These are phyloP conservation scores for Pluteus cervinus DNA, from an alignment of 768 basidiomycete genomes.

Conservation along the genomic window DNA sequence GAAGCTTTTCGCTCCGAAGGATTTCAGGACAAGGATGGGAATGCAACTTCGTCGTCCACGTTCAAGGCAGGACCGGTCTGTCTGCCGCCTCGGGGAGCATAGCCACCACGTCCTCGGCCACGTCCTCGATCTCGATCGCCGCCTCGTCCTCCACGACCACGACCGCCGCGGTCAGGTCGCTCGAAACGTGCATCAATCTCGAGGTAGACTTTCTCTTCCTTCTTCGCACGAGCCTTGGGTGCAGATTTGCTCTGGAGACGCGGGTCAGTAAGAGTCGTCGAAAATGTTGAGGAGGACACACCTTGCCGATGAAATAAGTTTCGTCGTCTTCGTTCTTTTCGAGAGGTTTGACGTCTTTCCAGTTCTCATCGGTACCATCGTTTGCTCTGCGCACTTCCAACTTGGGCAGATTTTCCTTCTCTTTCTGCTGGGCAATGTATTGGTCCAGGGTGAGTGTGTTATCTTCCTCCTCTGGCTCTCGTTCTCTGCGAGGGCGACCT, in stretches of 20 bases:
- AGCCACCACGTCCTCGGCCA: constrained; percentile 40
- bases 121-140: constrained; percentile 33
- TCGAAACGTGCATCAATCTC: constrained; percentile 91
- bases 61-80: constrained; percentile 26
- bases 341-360: constrained; percentile 67
- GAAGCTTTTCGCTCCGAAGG: too few relatives aligned
- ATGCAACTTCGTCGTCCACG: constrained; percentile 64
- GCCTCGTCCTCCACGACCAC: constrained; percentile 36
- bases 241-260: constrained; percentile 50
- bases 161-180: constrained; percentile 66
- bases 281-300: constrained; percentile 23
- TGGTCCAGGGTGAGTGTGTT: constrained; percentile 93
- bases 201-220: constrained; percentile 87
- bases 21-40: constrained; percentile 80
- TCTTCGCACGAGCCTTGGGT: constrained; percentile 67
- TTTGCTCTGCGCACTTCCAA: constrained; percentile 80
- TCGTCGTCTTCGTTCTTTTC: constrained; percentile 67
- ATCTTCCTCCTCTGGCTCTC: constrained; percentile 81
- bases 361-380: constrained; percentile 67
- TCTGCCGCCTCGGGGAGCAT: constrained; percentile 29
- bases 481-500: constrained; percentile 40
- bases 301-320: constrained; percentile 89
- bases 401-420: constrained; percentile 65
- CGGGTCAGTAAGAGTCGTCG: constrained; percentile 4
- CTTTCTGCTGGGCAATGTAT: constrained; percentile 80